Percentiles rank a stretch among this genome's conserved stretches.
Conservation (phyloP, 2,329 filamentous ascomycete genomes). For the Ceratocystis cubensis region DNA sequence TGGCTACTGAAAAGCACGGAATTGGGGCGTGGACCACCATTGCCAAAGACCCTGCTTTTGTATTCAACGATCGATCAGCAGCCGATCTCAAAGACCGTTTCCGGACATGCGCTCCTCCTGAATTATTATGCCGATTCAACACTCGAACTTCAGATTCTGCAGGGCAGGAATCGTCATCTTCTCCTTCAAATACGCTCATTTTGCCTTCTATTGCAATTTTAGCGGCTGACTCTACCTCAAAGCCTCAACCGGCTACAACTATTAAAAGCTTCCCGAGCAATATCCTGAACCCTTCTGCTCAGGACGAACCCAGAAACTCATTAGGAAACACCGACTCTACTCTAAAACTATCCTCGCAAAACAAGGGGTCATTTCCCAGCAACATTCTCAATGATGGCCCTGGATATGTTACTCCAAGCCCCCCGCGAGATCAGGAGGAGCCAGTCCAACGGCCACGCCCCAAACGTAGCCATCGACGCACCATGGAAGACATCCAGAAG, state of each 20-base stretch:
- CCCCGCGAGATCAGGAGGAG: conserved; percentile 29
- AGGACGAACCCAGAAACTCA: not conserved
- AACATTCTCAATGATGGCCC: conserved; percentile 25
- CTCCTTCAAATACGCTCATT: not conserved
- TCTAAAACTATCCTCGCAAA: conserved; percentile 6
- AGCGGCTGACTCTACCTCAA: not conserved
- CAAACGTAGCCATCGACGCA: conserved; percentile 43
- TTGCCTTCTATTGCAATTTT: not conserved
- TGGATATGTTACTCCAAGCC: conserved; percentile 20
- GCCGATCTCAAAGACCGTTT: conserved; percentile 55
- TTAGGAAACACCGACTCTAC: conserved; percentile 4
- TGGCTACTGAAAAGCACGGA: conserved; percentile 50
- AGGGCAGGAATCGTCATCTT: not conserved
- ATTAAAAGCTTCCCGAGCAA: conserved; percentile 7
- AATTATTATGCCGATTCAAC: conserved; percentile 31
- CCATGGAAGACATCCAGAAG: conserved; percentile 41
- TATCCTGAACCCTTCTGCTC: conserved; percentile 19
- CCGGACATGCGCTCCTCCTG: conserved; percentile 51
- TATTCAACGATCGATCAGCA: conserved; percentile 48
- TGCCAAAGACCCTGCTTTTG: conserved; percentile 47
- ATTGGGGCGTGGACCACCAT: conserved; percentile 55
- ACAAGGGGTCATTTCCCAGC: conserved; percentile 12
- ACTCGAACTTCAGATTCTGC: not conserved
- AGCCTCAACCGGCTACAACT: not conserved
- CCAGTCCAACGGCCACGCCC: conserved; percentile 31